These are phyloP conservation scores for Globisporangium lucens DNA, from an alignment of 352 stramenopile genomes.

Conservation along the genomic window DNA sequence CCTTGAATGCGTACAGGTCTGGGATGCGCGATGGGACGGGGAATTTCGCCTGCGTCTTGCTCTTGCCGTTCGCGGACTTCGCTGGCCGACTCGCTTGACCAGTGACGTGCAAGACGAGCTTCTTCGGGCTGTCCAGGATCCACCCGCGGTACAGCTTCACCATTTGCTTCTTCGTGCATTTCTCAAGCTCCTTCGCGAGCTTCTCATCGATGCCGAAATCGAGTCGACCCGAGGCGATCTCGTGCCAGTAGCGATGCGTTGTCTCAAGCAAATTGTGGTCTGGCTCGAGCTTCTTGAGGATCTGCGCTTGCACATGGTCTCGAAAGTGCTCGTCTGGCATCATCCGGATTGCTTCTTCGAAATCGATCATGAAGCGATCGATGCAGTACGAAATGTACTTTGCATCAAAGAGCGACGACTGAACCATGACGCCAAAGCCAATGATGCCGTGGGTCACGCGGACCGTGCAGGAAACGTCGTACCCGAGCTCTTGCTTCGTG, in stretches of 20 bases:
- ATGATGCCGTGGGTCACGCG: constrained; percentile 80
- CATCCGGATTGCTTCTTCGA: constrained; percentile 61
- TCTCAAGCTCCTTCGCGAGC: constrained; percentile 70
- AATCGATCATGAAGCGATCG: constrained; percentile 76
- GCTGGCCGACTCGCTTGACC: constrained; percentile 42
- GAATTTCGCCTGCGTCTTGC: constrained; percentile 19
- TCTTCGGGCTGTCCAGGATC: constrained; percentile 62
- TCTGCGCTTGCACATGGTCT: constrained; percentile 78
- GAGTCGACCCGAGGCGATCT: constrained; percentile 70
- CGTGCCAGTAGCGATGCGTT: constrained; percentile 77
- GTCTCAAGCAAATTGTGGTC: constrained; percentile 81
- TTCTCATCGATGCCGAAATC: constrained; percentile 72
- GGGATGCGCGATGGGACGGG: constrained; percentile 34
- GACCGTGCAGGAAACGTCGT: constrained; percentile 87
- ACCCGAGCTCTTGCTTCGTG: constrained; percentile 88
- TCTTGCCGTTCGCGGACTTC: constrained; percentile 30
- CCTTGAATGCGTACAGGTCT: constrained; percentile 69
- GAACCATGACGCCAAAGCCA: constrained; percentile 78
- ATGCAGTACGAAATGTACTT: constrained; percentile 65
- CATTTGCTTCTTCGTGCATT: constrained; percentile 64
- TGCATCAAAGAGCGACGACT: constrained; percentile 73
- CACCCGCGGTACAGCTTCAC: constrained; percentile 54
- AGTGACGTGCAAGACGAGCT: constrained; percentile 66
- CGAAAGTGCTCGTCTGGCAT: constrained; percentile 73
- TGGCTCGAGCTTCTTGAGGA: constrained; percentile 75